Percentiles rank a stretch among this genome's conserved stretches.
These are phyloP conservation scores for Canavalia gladiata DNA, from an alignment of 306 rosid species.

Conservation along the genomic window DNA sequence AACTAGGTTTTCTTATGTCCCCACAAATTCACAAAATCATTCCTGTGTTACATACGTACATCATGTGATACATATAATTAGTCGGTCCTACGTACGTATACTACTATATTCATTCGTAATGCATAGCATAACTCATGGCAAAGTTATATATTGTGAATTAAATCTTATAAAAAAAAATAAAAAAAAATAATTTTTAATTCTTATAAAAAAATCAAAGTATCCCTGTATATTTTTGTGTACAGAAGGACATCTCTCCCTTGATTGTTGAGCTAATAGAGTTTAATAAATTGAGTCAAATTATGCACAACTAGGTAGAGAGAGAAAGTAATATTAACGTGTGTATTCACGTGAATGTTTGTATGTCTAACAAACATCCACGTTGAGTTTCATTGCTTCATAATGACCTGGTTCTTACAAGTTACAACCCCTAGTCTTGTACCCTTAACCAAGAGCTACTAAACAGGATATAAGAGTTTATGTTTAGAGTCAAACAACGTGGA, in stretches of 20 bases:
- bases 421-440: neutral
- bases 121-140: slow-evolving; percentile 20
- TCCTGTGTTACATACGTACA: neutral
- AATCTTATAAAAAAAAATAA: no score
- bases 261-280: slow-evolving; percentile 37
- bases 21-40: slow-evolving; percentile 10
- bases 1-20: neutral
- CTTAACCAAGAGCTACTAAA: neutral
- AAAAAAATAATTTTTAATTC: no score
- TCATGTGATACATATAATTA: neutral
- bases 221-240: neutral
- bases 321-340: slow-evolving; percentile 30
- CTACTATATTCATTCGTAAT: neutral
- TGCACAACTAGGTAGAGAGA: neutral
- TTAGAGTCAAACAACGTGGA: slow-evolving; percentile 47
- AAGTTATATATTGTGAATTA: neutral
- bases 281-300: slow-evolving; percentile 46
- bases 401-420: neutral
- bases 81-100: neutral
- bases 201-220: neutral
- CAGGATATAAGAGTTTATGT: neutral
- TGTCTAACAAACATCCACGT: slow-evolving; percentile 58
- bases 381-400: slow-evolving; percentile 11
- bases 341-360: slow-evolving; percentile 63
- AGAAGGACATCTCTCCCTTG: neutral